Conservation (phyloP, 441 rosid genomes). For the Euphorbia schlechtendalii region DNA sequence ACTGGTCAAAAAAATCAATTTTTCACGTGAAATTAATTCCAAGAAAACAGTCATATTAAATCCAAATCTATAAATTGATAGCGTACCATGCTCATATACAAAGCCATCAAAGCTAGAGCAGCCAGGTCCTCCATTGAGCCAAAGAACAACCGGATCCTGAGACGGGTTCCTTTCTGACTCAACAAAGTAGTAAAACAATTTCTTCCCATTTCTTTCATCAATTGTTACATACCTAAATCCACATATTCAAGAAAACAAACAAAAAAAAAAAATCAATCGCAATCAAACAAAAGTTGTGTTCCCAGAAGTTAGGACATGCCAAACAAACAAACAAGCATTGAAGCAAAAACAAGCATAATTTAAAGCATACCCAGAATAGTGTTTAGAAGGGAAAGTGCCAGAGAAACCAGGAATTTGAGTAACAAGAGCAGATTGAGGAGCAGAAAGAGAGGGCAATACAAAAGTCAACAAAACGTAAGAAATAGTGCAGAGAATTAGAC, state of each 20-base stretch:
- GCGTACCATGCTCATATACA: slow-evolving; percentile 32
- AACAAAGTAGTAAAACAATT: slow-evolving; percentile 41
- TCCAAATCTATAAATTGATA: no score
- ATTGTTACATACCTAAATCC: slow-evolving; percentile 54
- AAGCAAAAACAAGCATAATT: neutral
- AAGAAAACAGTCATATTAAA: neutral
- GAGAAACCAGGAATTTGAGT: slow-evolving; percentile 63
- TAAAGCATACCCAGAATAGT: slow-evolving; percentile 65
- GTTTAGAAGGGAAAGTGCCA: slow-evolving; percentile 66
- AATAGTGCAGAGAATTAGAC: slow-evolving; percentile 15
- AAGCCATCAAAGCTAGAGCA: slow-evolving; percentile 43
- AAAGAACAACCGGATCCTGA: slow-evolving; percentile 38
- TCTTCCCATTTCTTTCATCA: slow-evolving; percentile 39
- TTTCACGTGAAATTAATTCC: neutral
- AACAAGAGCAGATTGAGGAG: slow-evolving; percentile 49
- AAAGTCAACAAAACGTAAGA: slow-evolving; percentile 20
- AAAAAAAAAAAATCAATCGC: neutral
- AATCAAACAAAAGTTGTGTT: neutral
- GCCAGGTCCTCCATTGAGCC: slow-evolving; percentile 51
- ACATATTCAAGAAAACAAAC: neutral
- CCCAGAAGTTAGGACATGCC: slow-evolving; percentile 6
- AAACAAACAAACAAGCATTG: neutral
- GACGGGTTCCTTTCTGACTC: slow-evolving; percentile 37
- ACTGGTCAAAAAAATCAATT: neutral
- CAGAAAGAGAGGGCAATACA: slow-evolving; percentile 29